These are phyloP conservation scores for Conticribra weissflogii DNA, from an alignment of 108 stramenopile species.

Conservation along the genomic window DNA sequence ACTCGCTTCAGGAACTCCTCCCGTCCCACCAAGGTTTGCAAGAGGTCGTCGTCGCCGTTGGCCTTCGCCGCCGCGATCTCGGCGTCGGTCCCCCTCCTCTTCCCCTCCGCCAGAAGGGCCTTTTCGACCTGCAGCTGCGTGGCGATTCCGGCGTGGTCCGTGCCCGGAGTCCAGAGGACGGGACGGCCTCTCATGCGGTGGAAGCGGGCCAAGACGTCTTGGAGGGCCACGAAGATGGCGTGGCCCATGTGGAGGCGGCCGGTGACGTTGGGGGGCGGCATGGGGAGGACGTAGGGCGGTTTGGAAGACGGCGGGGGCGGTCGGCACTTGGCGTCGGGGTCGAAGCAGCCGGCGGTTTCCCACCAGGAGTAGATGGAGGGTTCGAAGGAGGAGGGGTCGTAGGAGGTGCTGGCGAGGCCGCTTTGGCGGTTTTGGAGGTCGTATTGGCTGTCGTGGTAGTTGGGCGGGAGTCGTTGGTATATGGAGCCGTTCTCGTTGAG, in stretches of 20 bases:
- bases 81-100: slow-evolving; percentile 33
- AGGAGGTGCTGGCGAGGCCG: slow-evolving; percentile 34
- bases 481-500: slow-evolving; percentile 1
- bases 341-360: slow-evolving; percentile 82
- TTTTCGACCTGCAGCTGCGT: slow-evolving; percentile 98
- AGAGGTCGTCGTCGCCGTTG: slow-evolving; percentile 73
- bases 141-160: slow-evolving; percentile 99
- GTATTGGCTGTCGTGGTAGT: slow-evolving; percentile 16
- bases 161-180: slow-evolving; percentile 96
- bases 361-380: slow-evolving; percentile 81
- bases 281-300: slow-evolving; percentile 85
- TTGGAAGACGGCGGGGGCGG: neutral
- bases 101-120: slow-evolving; percentile 76
- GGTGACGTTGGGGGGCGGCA: slow-evolving; percentile 99
- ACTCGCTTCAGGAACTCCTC: slow-evolving; percentile 88
- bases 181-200: slow-evolving; percentile 97
- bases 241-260: slow-evolving; percentile 99
- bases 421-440: slow-evolving; percentile 5
- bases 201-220: slow-evolving; percentile 97
- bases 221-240: slow-evolving; percentile 97
- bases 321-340: slow-evolving; percentile 76
- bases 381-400: slow-evolving; percentile 82
- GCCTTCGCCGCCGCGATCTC: slow-evolving; percentile 49
- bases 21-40: slow-evolving; percentile 67
- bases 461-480: slow-evolving; percentile 14